Base-by-base conservation (phyloP, 441 rosid species). In the Viola pubescens region DNA sequence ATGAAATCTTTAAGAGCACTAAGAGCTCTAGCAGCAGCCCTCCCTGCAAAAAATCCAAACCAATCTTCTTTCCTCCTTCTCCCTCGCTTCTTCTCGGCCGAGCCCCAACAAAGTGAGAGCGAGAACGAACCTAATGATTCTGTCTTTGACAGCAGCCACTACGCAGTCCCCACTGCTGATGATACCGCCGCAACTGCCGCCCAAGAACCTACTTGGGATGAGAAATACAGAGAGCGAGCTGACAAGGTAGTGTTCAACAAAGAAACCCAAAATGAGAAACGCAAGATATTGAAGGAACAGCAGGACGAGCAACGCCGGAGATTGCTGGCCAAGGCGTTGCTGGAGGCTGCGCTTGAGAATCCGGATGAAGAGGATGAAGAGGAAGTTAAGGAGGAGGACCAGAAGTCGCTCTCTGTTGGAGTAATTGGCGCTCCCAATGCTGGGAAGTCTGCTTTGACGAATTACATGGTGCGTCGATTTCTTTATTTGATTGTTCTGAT, bases 341-440 rank as follows among this genome's bases (percentile, higher is more conserved):
- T 92, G 41, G 77, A 79, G 73, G 94, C 94, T 26, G 97, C 98
- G 3, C 65, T 92, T 38, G 81, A 70, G 42, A 68, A 68, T 43
- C 77, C 89, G 0, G 97, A 85, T 46, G 81, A 82, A 16, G 88
- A 83, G 4, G 89, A 67, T n/a, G 80, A 79, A 4, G 84, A 75
- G n/a, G 82, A 73, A 54, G 82, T 89, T 40, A 79, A 71, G 63
- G 98, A 92, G 77, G 98, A 92, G 72, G 89, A 92, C 61, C 97
- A 92, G 84, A 89, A 81, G 76, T 92, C 98, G 1, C 75, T 92
- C 54, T 75, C 88, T 7, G 96, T 92, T 9, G 98, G 98, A n/a
- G 82, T 92, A 48, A 82, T 92, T 40, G 98, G 98, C 0, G 92
- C 97, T 5, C 97, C 98, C 3, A 92, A 92, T 75, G 96, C 98